Conservation (phyloP, 257 asterid species). For the Apocynum venetum region DNA sequence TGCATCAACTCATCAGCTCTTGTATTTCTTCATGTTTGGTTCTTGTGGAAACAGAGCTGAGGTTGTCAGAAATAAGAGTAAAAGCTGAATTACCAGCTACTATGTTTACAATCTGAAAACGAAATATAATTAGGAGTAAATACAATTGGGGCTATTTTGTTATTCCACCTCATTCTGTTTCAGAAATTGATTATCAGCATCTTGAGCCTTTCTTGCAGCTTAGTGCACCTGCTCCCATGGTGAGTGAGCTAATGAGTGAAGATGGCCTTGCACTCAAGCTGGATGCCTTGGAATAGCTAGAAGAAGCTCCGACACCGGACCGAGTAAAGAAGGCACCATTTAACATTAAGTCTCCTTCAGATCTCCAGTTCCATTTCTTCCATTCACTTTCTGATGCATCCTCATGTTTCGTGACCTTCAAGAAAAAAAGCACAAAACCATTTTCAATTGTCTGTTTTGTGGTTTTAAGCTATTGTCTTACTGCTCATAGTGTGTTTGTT, state of each 20-base stretch:
- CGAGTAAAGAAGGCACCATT: slow-evolving; percentile 75
- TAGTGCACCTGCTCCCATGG: slow-evolving; percentile 56
- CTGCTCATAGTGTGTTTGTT: neutral
- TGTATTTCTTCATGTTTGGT: neutral
- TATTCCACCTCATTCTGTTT: neutral
- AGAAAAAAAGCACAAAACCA: neutral
- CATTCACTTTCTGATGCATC: slow-evolving; percentile 60
- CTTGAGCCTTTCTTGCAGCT: slow-evolving; percentile 54
- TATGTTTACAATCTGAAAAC: neutral
- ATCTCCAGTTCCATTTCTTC: slow-evolving; percentile 90
- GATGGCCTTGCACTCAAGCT: slow-evolving; percentile 86
- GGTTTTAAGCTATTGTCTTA: too few relatives aligned
- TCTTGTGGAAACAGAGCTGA: slow-evolving; percentile 5
- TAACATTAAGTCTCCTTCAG: slow-evolving; percentile 75
- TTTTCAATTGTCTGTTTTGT: neutral
- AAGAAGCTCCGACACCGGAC: slow-evolving; percentile 78
- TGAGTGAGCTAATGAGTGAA: slow-evolving; percentile 54
- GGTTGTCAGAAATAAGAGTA: slow-evolving; percentile 5
- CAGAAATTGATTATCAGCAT: slow-evolving; percentile 32
- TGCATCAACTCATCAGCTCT: slow-evolving; percentile 26
- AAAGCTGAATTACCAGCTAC: neutral
- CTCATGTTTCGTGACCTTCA: slow-evolving; percentile 69
- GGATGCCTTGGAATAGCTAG: slow-evolving; percentile 89
- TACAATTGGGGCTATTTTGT: slow-evolving; percentile 1
- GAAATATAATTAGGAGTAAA: neutral